These are phyloP conservation scores for Tephrocybe sp. DNA, from an alignment of 768 basidiomycete genomes.

Conservation along the genomic window DNA sequence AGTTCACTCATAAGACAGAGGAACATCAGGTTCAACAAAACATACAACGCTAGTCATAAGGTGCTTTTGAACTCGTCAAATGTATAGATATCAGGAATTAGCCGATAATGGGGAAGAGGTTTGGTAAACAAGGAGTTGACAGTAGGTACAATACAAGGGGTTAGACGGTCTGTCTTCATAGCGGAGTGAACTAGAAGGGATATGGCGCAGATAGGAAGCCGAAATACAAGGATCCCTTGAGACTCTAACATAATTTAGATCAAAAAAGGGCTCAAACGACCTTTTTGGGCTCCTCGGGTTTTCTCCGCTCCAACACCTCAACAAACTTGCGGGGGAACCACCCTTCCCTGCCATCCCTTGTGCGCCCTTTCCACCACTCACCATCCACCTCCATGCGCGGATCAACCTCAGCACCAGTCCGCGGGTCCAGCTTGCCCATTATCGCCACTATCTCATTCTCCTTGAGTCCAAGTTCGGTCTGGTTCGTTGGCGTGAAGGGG, in stretches of 20 bases:
- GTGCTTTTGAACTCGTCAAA: too few species aligned
- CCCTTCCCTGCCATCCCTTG: constrained; percentile 86
- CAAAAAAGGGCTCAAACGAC: constrained; percentile 10
- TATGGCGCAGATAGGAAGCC: neutral
- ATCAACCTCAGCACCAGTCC: constrained; percentile 67
- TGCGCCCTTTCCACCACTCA: constrained; percentile 96
- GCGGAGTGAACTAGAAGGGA: neutral
- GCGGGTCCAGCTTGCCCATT: constrained; percentile 74
- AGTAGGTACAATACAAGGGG: neutral
- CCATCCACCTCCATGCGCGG: constrained; percentile 60
- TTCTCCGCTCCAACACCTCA: constrained; percentile 57
- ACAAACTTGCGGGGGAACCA: constrained; percentile 97
- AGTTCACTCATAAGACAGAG: too few species aligned
- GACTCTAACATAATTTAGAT: too few species aligned
- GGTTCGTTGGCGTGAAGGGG: constrained; percentile 71
- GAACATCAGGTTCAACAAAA: too few species aligned
- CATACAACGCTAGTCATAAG: too few species aligned
- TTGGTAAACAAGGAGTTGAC: neutral
- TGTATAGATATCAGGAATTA: too few species aligned
- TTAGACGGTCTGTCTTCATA: neutral
- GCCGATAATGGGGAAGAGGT: too few species aligned
- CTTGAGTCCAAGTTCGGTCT: constrained; percentile 77
- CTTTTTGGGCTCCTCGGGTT: constrained; percentile 26
- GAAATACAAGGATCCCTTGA: neutral
- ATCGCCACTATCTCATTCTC: constrained; percentile 95